phyloP scores from a whole-genome alignment of 768 basidiomycete genomes.

The Suillus plorans region DNA sequence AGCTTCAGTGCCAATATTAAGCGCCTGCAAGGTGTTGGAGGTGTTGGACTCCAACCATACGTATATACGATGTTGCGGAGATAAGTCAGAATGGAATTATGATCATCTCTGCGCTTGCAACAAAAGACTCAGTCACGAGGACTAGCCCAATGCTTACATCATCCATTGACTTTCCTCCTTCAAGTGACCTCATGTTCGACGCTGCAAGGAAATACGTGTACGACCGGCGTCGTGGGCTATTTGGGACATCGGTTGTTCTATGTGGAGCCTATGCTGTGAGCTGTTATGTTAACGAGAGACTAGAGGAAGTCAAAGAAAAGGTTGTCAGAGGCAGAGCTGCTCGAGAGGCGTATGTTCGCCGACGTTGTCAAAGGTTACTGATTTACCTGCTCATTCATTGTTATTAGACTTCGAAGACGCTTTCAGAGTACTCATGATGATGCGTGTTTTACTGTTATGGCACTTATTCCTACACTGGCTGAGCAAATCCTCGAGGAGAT shows the following conservation, averaged over 20 bases:
- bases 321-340: slow-evolving; percentile 62
- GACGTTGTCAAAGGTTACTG: slow-evolving; percentile 1
- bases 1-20: neutral
- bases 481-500: slow-evolving; percentile 66
- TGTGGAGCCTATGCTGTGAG: slow-evolving; percentile 66
- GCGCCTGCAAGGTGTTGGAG: neutral
- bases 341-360: slow-evolving; percentile 60
- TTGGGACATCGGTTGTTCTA: slow-evolving; percentile 49
- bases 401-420: slow-evolving; percentile 60
- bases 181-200: slow-evolving; percentile 40
- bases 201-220: slow-evolving; percentile 47
- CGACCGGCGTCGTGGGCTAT: slow-evolving; percentile 45
- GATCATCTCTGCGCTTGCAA: no score
- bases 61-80: neutral
- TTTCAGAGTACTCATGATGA: slow-evolving; percentile 80
- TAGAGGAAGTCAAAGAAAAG: slow-evolving; percentile 66
- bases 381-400: slow-evolving; percentile 6
- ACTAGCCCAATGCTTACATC: neutral
- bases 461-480: slow-evolving; percentile 65
- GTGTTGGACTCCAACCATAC: neutral
- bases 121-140: no score
- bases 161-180: neutral
- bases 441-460: slow-evolving; percentile 71
- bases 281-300: slow-evolving; percentile 56
- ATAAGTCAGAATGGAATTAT: neutral